A percentile compares a stretch with the other conserved stretches of the same genome.
Conservation (phyloP, 1,284 basidiomycete genomes). For the Cryptococcus hybrid region DNA sequence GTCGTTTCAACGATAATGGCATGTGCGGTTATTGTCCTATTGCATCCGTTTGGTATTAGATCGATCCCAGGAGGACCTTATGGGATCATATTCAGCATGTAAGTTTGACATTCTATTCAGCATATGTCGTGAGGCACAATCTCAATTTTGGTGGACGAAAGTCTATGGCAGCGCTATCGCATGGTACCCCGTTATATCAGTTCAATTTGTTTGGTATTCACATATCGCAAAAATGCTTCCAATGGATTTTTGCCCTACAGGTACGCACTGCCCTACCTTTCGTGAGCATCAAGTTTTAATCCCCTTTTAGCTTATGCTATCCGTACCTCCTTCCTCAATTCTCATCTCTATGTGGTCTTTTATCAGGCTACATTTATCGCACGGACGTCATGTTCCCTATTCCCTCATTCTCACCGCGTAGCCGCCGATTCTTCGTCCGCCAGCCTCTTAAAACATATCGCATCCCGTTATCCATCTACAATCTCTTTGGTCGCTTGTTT, state of each 20-base stretch:
- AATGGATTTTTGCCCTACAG: constrained; percentile 66
- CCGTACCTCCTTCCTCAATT: constrained; percentile 64
- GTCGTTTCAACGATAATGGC: constrained; percentile 66
- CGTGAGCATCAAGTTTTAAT: too few species aligned
- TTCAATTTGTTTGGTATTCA: constrained; percentile 72
- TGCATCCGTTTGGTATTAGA: constrained; percentile 66
- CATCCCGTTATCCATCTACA: constrained; percentile 59
- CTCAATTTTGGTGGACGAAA: constrained; percentile 19
- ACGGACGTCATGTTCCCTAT: constrained; percentile 62
- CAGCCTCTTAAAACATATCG: constrained; percentile 65
- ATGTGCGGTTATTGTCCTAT: constrained; percentile 61
- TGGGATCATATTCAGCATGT: constrained; percentile 56
- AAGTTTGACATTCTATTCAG: constrained; percentile 5
- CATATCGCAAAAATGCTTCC: constrained; percentile 70
- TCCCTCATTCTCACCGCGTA: constrained; percentile 30
- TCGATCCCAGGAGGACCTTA: constrained; percentile 72
- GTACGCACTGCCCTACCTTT: too few species aligned
- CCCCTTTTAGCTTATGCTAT: constrained; percentile 61
- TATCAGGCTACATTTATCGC: constrained; percentile 72
- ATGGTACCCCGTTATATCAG: constrained; percentile 72
- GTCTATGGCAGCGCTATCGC: constrained; percentile 75
- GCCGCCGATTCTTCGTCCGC: constrained; percentile 21
- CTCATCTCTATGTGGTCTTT: constrained; percentile 62
- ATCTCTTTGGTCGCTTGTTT: constrained; percentile 58
- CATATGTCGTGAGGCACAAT: background rate